phyloP scores from a whole-genome alignment of 805 yeast genomes.

The Sungouiozyma intestinalis region DNA sequence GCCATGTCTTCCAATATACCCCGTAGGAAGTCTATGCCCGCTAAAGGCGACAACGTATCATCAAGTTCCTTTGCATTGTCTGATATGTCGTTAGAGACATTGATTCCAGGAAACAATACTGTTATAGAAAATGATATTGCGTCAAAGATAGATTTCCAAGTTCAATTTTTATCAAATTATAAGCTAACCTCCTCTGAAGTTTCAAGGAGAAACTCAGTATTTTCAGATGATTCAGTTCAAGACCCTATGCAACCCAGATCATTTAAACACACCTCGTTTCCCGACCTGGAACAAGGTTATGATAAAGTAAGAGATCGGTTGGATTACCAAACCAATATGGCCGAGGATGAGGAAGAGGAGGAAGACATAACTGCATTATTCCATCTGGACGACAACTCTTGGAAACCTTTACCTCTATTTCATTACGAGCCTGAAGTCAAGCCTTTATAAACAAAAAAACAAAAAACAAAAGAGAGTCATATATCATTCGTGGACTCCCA shows the following conservation, averaged over 20 bases:
- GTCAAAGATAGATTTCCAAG: background rate
- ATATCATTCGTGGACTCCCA: too few species aligned
- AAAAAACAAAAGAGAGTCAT: too few species aligned
- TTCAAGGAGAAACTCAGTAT: background rate
- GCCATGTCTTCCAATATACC: background rate
- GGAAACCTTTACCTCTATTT: conserved; percentile 18
- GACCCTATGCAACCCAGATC: background rate
- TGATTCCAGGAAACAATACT: background rate
- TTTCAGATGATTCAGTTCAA: background rate
- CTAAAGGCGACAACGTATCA: background rate
- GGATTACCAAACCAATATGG: background rate
- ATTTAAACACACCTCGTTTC: background rate
- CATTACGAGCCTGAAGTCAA: background rate
- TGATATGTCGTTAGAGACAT: background rate
- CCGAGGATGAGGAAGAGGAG: conserved; percentile 2
- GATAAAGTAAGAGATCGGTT: background rate
- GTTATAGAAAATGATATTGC: background rate
- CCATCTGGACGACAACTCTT: conserved; percentile 13
- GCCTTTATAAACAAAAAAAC: too few species aligned
- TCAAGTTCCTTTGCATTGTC: background rate
- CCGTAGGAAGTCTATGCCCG: background rate
- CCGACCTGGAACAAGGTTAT: background rate
- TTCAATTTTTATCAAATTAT: background rate
- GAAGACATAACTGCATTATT: conserved; percentile 29
- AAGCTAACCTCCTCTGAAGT: background rate